Evolutionary conservation across 2,329 filamentous ascomycete species (phyloP).

Genomic region (Colletotrichum cuscutae): DNA sequence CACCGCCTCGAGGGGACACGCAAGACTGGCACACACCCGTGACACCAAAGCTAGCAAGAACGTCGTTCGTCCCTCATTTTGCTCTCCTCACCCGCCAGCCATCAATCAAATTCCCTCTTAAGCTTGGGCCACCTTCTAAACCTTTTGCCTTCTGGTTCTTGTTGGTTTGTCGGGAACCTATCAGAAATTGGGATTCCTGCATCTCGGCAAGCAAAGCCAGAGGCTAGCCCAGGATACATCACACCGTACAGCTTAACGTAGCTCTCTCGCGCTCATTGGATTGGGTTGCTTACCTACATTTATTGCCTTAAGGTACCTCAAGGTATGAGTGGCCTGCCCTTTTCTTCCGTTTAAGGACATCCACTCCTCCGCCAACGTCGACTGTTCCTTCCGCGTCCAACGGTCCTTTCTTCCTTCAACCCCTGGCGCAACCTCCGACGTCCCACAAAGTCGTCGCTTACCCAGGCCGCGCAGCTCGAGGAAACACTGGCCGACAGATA

Average conservation of each 20-base stretch:
- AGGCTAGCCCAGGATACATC: not conserved
- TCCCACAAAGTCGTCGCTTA: not conserved
- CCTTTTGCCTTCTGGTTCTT: not conserved
- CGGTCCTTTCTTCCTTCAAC: slow-evolving; percentile 8
- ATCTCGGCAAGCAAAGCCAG: not conserved
- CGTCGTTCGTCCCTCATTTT: slow-evolving; percentile 28
- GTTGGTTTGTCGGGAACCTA: not conserved
- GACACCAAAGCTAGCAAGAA: not conserved
- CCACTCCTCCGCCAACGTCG: slow-evolving; percentile 7
- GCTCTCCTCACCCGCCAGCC: not conserved
- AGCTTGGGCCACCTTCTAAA: slow-evolving; percentile 29
- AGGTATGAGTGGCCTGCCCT: not conserved
- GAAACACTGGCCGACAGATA: not conserved
- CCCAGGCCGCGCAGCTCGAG: not conserved
- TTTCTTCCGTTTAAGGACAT: not conserved
- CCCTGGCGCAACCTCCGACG: not conserved
- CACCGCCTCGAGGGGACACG: slow-evolving; percentile 28
- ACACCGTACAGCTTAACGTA: not conserved
- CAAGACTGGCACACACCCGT: slow-evolving; percentile 22
- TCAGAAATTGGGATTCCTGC: slow-evolving; percentile 3
- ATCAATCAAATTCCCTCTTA: slow-evolving; percentile 3
- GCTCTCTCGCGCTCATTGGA: not conserved
- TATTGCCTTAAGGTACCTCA: not conserved
- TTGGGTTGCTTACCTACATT: not conserved
- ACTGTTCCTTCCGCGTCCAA: slow-evolving; percentile 9